A percentile compares a stretch with the other conserved stretches of the same genome.
phyloP scores from a whole-genome alignment of 2,329 filamentous ascomycete species.

The Septoria linicola region DNA sequence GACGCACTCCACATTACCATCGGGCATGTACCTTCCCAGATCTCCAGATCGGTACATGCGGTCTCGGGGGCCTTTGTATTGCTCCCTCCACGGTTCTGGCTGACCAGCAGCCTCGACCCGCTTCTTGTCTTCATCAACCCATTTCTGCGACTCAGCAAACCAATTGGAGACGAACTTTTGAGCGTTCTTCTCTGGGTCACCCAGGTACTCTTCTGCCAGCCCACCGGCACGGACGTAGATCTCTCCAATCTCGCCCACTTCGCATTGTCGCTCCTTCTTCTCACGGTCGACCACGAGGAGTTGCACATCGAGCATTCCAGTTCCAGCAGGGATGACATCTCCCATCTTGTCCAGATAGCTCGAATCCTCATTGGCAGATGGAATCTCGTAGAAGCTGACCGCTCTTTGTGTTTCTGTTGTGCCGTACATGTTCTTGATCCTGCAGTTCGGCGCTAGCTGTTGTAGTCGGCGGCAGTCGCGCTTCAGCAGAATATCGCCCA shows the following conservation, averaged over 20 bases:
- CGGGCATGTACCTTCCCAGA: constrained; percentile 69
- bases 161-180: constrained; percentile 82
- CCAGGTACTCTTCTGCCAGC: constrained; percentile 77
- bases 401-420: constrained; percentile 81
- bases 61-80: constrained; percentile 79
- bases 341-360: constrained; percentile 62
- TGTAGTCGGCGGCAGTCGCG: constrained; percentile 77
- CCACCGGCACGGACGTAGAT: constrained; percentile 80
- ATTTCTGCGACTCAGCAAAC: constrained; percentile 74
- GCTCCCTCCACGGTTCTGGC: constrained; percentile 72
- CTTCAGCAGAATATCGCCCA: constrained; percentile 85
- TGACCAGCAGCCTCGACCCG: constrained; percentile 48
- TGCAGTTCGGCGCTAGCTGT: constrained; percentile 69
- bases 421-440: constrained; percentile 83
- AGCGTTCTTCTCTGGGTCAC: constrained; percentile 61
- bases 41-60: constrained; percentile 86
- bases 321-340: constrained; percentile 78
- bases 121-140: constrained; percentile 64
- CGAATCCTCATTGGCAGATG: constrained; percentile 63
- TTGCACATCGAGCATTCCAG: constrained; percentile 86
- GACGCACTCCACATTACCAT: constrained; percentile 72
- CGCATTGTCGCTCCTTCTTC: constrained; percentile 67
- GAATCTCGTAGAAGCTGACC: constrained; percentile 80
- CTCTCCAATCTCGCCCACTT: constrained; percentile 78
- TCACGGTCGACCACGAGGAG: constrained; percentile 76